phyloP scores from a whole-genome alignment of 2,329 filamentous ascomycete species.

The Fusarium pseudonygamai region DNA sequence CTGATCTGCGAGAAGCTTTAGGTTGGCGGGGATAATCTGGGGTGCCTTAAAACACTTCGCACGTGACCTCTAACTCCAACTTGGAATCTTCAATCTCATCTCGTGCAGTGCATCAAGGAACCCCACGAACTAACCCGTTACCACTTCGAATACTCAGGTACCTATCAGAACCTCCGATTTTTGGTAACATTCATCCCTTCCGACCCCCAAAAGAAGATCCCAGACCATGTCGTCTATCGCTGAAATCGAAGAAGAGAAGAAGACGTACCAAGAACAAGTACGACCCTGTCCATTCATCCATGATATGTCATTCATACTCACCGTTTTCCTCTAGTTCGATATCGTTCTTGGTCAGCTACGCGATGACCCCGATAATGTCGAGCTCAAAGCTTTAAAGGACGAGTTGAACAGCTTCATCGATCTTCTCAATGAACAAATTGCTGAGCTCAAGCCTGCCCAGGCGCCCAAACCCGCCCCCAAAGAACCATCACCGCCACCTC shows the following conservation, averaged over 20 bases:
- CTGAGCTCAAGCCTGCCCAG: constrained; percentile 73
- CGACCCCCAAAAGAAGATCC: background rate
- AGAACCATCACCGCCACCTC: constrained; percentile 59
- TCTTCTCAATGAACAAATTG: constrained; percentile 81
- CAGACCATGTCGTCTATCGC: constrained; percentile 46
- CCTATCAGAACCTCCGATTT: background rate
- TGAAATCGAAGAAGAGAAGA: constrained; percentile 62
- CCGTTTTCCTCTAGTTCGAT: constrained; percentile 68
- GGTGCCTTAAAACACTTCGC: background rate
- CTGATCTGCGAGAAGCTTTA: constrained; percentile 3
- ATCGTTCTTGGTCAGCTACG: constrained; percentile 79
- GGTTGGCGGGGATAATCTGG: constrained; percentile 1
- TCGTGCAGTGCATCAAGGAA: background rate
- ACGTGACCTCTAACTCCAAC: constrained; percentile 28
- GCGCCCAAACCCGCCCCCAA: constrained; percentile 57
- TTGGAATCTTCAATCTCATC: constrained; percentile 12
- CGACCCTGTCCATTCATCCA: constrained; percentile 21
- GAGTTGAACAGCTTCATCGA: constrained; percentile 86
- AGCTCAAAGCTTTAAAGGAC: constrained; percentile 78
- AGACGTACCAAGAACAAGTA: constrained; percentile 67
- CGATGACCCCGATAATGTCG: constrained; percentile 81
- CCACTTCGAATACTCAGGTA: background rate
- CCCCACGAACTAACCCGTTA: constrained; percentile 7
- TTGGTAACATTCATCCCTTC: background rate
- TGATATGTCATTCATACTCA: constrained; percentile 23